phyloP scores from a whole-genome alignment of 805 yeast species.

The Lachancea sp. region DNA sequence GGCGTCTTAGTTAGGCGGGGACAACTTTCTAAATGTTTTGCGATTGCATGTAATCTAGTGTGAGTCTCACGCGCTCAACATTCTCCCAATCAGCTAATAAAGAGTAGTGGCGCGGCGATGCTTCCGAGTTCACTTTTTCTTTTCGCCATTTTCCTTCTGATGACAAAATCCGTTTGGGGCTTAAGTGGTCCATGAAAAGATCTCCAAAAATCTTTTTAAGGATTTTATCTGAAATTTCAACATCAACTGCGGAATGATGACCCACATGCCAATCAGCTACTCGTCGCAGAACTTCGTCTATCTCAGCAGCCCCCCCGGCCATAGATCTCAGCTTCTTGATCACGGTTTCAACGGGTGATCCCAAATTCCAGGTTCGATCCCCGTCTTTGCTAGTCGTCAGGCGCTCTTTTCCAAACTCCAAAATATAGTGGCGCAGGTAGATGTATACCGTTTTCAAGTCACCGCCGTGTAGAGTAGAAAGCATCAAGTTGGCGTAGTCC shows the following conservation, averaged over 20 bases:
- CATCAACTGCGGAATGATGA: not conserved
- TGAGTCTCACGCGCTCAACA: slow-evolving; percentile 8
- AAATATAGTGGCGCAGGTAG: slow-evolving; percentile 8
- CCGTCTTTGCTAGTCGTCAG: not conserved
- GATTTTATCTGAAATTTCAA: not conserved
- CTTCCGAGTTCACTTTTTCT: not conserved
- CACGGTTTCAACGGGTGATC: not conserved
- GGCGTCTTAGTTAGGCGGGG: too few species aligned
- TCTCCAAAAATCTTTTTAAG: slow-evolving; percentile 2
- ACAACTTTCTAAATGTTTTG: too few species aligned
- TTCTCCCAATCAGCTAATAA: slow-evolving; percentile 11
- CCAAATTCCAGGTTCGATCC: not conserved
- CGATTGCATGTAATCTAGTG: not conserved
- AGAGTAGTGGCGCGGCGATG: slow-evolving; percentile 3
- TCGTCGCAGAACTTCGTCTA: not conserved
- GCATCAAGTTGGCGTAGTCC: slow-evolving; percentile 14
- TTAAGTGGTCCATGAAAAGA: not conserved
- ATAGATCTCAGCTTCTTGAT: not conserved
- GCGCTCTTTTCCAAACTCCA: slow-evolving; percentile 3
- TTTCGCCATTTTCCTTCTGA: not conserved
- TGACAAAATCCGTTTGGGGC: not conserved
- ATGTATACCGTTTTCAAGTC: slow-evolving; percentile 1
- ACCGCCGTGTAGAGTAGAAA: slow-evolving; percentile 1
- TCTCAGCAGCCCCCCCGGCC: not conserved
- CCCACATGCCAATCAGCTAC: slow-evolving; percentile 3